These are phyloP conservation scores for Eleusine coracana DNA, from an alignment of 176 grass and related monocot genomes.

Conservation along the genomic window DNA sequence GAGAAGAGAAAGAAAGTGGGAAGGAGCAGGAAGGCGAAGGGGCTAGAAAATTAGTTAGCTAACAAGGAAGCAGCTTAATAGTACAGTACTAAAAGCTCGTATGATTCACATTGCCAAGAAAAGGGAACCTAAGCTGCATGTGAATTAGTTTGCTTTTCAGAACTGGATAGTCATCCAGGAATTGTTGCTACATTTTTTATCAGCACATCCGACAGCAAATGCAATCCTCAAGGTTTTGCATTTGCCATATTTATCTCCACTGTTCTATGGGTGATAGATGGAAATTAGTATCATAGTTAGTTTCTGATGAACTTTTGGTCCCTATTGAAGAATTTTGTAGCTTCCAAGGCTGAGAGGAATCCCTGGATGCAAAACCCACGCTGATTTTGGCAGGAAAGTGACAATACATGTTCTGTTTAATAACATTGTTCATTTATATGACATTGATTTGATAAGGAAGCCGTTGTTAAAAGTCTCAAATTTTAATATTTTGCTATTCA, in stretches of 20 bases:
- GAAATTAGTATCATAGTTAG: no score
- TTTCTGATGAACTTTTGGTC: no score
- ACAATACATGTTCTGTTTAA: not conserved
- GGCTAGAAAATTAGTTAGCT: not conserved
- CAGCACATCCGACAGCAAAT: constrained; percentile 81
- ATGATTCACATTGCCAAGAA: not conserved
- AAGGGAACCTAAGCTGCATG: no score
- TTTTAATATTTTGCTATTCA: not conserved
- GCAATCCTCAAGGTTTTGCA: constrained; percentile 70
- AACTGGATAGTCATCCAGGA: constrained; percentile 95
- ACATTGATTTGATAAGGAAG: constrained; percentile 15
- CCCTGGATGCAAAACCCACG: not conserved
- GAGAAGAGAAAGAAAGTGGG: no score
- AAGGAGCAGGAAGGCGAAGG: no score
- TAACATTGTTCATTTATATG: not conserved
- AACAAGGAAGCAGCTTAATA: not conserved
- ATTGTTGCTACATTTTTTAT: constrained; percentile 90
- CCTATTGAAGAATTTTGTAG: not conserved
- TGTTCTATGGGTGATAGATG: not conserved
- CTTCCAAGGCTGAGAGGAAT: not conserved
- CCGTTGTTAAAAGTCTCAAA: not conserved
- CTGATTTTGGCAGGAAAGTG: no score
- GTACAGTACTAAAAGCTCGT: no score
- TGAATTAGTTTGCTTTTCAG: constrained; percentile 46
- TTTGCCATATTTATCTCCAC: not conserved